Evolutionary conservation across 768 basidiomycete genomes (phyloP).

Genomic region (Filobasidium wieringae): DNA sequence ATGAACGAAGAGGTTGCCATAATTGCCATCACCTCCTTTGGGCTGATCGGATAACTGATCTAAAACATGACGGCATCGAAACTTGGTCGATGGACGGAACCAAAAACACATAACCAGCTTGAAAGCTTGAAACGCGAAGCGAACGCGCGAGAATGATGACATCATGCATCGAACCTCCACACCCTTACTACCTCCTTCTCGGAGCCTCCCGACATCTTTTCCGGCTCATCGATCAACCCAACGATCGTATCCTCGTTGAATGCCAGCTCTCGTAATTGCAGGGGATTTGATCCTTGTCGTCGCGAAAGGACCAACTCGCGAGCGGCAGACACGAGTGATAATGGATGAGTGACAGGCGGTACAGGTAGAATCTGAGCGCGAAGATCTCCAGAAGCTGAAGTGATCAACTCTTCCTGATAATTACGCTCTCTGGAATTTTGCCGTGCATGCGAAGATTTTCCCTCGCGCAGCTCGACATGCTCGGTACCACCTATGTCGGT

Average conservation of each 20-base stretch:
- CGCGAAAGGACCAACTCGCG: slow-evolving; percentile 23
- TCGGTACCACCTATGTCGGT: no score
- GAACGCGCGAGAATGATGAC: background rate
- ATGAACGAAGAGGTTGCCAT: background rate
- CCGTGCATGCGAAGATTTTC: no score
- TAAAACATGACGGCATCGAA: background rate
- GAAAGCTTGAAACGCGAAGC: background rate
- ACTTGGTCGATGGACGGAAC: background rate
- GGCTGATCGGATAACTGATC: background rate
- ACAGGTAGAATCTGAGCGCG: slow-evolving; percentile 6
- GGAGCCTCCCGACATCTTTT: background rate
- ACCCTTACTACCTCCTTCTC: slow-evolving; percentile 7
- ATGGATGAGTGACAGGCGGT: slow-evolving; percentile 27
- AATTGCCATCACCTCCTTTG: background rate
- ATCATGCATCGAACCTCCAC: slow-evolving; percentile 7
- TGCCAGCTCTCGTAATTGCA: slow-evolving; percentile 13
- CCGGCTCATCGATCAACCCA: slow-evolving; percentile 20
- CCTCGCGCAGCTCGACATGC: no score
- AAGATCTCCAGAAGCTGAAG: no score
- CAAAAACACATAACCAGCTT: background rate
- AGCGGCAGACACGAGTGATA: slow-evolving; percentile 32
- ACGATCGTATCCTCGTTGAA: slow-evolving; percentile 40
- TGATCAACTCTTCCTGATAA: background rate
- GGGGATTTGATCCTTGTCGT: background rate
- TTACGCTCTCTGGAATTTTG: slow-evolving; percentile 16